phyloP scores from a whole-genome alignment of 2,329 filamentous ascomycete species.

The Aspergillus sp. region DNA sequence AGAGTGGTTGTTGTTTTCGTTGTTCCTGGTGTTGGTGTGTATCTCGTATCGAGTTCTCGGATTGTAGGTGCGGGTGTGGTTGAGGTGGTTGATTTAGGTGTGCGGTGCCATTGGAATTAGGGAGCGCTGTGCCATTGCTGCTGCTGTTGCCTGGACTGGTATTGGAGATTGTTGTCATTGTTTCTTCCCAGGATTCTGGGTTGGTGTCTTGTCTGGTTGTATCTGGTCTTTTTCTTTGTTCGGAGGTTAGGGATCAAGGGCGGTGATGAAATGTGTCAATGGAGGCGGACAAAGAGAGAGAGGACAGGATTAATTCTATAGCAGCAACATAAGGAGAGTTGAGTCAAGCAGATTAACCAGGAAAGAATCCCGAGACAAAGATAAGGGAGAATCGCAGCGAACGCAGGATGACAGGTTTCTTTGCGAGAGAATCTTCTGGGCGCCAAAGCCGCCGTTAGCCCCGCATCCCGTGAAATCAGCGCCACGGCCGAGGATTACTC shows the following conservation, averaged over 20 bases:
- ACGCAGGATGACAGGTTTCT: neutral
- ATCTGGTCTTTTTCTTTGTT: neutral
- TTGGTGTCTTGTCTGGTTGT: neutral
- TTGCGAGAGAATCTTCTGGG: conserved; percentile 8
- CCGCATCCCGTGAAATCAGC: conserved; percentile 5
- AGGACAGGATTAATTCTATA: neutral
- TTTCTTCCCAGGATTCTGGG: neutral
- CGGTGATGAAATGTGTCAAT: too few species aligned
- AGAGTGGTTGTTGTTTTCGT: conserved; percentile 17
- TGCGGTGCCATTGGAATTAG: conserved; percentile 4
- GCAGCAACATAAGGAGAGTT: neutral
- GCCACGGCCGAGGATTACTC: conserved; percentile 1
- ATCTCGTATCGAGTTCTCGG: conserved; percentile 1
- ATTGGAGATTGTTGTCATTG: neutral
- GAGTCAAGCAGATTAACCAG: neutral
- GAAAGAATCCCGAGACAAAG: neutral
- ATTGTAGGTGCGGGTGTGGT: conserved; percentile 3
- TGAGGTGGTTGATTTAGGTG: neutral
- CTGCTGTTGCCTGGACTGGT: neutral
- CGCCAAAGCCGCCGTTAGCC: conserved; percentile 1
- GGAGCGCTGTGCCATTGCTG: neutral
- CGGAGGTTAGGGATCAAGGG: neutral
- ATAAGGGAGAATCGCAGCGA: neutral
- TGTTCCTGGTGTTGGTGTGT: conserved; percentile 6
- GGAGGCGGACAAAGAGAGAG: neutral